Conservation (phyloP, 139 green algal genomes). For the Picochlorum sp. region DNA sequence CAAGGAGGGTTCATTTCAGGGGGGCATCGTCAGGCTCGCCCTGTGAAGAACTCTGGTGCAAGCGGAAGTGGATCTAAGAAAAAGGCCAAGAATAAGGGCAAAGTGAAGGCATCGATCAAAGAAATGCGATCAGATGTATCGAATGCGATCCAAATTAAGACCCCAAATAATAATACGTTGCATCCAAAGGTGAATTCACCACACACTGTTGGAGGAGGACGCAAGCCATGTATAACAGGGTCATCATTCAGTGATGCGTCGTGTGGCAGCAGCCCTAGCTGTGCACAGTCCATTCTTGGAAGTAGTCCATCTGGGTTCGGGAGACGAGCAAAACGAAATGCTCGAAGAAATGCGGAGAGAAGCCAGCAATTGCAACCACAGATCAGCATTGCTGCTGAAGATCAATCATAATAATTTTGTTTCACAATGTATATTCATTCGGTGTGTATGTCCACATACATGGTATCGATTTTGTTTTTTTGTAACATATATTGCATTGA, state of each 20-base stretch:
- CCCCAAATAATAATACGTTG: slow-evolving; percentile 5
- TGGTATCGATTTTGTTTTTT: too few species aligned
- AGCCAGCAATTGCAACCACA: neutral
- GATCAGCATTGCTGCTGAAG: neutral
- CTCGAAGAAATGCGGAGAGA: slow-evolving; percentile 18
- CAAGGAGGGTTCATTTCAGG: slow-evolving; percentile 25
- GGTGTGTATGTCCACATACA: too few species aligned
- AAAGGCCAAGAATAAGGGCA: neutral
- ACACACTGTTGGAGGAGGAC: too few species aligned
- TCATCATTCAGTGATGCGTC: too few species aligned
- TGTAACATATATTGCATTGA: too few species aligned
- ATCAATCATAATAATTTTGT: too few species aligned
- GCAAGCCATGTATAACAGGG: too few species aligned
- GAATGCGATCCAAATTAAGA: neutral
- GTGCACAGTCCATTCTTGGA: neutral
- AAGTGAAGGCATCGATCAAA: neutral
- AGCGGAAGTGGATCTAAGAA: neutral
- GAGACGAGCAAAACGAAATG: slow-evolving; percentile 29
- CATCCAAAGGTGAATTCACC: too few species aligned
- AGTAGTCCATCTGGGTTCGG: slow-evolving; percentile 3
- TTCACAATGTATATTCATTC: too few species aligned
- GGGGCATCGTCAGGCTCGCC: slow-evolving; percentile 9
- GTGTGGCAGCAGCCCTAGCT: too few species aligned
- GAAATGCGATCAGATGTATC: neutral
- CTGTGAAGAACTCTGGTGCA: neutral